phyloP scores from a whole-genome alignment of 805 yeast species.

The Yarrowia porcina region DNA sequence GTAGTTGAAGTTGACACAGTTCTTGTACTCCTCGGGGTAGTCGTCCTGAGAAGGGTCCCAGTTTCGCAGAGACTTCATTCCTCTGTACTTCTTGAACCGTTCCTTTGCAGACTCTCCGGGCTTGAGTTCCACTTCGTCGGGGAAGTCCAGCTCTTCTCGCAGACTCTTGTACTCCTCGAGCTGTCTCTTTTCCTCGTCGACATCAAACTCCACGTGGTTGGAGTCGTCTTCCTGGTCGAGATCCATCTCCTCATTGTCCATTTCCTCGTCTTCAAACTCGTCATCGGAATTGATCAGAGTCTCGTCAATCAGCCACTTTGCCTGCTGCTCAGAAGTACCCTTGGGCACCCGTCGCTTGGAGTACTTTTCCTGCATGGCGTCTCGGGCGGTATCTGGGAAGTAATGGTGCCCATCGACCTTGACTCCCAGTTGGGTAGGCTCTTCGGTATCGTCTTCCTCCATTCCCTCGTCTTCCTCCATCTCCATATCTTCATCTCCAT shows the following conservation, averaged over 20 bases:
- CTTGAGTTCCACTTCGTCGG: conserved; percentile 86
- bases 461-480: conserved; percentile 35
- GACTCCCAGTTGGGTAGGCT: conserved; percentile 37
- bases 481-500: conserved; percentile 27
- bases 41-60: conserved; percentile 91
- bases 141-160: conserved; percentile 85
- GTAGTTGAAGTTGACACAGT: conserved; percentile 72
- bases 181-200: conserved; percentile 83
- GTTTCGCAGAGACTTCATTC: conserved; percentile 74
- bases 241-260: conserved; percentile 31
- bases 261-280: conserved; percentile 38
- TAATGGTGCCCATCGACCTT: conserved; percentile 57
- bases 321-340: conserved; percentile 75
- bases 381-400: conserved; percentile 42
- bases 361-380: conserved; percentile 32
- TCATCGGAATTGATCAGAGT: conserved; percentile 45
- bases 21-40: conserved; percentile 74
- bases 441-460: conserved; percentile 38
- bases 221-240: conserved; percentile 48
- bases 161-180: conserved; percentile 60
- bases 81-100: conserved; percentile 74
- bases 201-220: conserved; percentile 63
- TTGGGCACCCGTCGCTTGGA: conserved; percentile 51
- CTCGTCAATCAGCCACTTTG: conserved; percentile 61
- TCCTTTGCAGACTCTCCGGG: conserved; percentile 76